These are phyloP conservation scores for Penicillium argentinense DNA, from an alignment of 495 filamentous ascomycete species.

Conservation along the genomic window DNA sequence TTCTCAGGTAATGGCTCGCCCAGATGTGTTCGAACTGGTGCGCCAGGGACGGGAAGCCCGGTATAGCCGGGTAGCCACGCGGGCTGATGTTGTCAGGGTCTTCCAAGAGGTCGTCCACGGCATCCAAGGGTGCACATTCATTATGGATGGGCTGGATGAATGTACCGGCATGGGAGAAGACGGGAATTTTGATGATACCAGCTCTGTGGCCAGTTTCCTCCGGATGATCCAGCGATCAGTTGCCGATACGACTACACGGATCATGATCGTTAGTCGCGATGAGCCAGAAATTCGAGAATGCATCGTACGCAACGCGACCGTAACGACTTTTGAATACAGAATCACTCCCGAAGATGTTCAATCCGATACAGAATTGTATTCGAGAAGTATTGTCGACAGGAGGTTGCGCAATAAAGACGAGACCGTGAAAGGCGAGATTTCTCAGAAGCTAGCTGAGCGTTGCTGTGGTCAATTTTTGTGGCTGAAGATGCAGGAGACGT, in stretches of 20 bases:
- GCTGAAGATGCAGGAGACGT: conserved; percentile 1
- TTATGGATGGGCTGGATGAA: conserved; percentile 8
- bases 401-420: neutral
- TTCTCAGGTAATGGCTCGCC: neutral
- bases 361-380: neutral
- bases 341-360: conserved; percentile 2
- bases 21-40: neutral
- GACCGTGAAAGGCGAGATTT: neutral
- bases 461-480: conserved; percentile 8
- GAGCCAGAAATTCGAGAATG: conserved; percentile 5
- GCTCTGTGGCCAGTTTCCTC: neutral
- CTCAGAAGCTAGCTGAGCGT: neutral
- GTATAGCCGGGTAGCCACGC: neutral
- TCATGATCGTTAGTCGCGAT: conserved; percentile 6
- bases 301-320: neutral
- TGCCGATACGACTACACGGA: neutral
- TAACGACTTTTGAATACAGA: neutral
- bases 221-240: neutral
- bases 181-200: neutral
- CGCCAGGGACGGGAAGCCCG: neutral
- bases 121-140: conserved; percentile 1
- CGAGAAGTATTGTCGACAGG: conserved; percentile 2
- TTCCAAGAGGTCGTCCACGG: neutral
- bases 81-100: neutral
- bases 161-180: neutral